Conservation (phyloP, 129 eudicot species). For the Gnaphalium uliginosum region DNA sequence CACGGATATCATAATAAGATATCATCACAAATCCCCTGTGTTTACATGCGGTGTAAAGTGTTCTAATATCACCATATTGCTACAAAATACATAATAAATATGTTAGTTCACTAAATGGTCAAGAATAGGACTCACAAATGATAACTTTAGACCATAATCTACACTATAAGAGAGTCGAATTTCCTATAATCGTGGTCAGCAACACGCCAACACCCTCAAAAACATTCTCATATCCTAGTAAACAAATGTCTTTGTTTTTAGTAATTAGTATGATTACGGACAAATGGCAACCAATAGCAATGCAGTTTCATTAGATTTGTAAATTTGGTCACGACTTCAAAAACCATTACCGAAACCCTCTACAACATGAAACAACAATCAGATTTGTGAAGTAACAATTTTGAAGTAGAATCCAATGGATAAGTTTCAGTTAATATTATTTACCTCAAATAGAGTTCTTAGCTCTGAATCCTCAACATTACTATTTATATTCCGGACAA, state of each 20-base stretch:
- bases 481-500: conserved; percentile 92
- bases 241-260: background rate
- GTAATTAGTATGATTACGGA: background rate
- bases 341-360: background rate
- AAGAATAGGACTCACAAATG: background rate
- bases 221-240: background rate
- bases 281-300: background rate
- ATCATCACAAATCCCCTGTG: conserved; percentile 98
- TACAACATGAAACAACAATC: background rate
- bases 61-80: conserved; percentile 96
- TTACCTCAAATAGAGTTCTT: conserved; percentile 78
- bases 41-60: conserved; percentile 89
- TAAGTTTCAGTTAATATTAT: background rate
- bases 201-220: background rate
- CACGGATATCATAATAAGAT: conserved; percentile 91
- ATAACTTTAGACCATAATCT: background rate
- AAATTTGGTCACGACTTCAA: background rate
- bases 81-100: conserved; percentile 24
- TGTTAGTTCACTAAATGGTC: conserved; percentile 19
- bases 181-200: too few relatives aligned
- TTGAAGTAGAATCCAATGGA: background rate
- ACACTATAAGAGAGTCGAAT: background rate
- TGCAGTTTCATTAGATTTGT: background rate
- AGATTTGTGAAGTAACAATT: background rate
- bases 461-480: conserved; percentile 90